Evolutionary conservation across 176 grass and related monocot species (phyloP), one percentile per base, ranked within the genome.

Genomic region (Oryza australiensis): DNA sequence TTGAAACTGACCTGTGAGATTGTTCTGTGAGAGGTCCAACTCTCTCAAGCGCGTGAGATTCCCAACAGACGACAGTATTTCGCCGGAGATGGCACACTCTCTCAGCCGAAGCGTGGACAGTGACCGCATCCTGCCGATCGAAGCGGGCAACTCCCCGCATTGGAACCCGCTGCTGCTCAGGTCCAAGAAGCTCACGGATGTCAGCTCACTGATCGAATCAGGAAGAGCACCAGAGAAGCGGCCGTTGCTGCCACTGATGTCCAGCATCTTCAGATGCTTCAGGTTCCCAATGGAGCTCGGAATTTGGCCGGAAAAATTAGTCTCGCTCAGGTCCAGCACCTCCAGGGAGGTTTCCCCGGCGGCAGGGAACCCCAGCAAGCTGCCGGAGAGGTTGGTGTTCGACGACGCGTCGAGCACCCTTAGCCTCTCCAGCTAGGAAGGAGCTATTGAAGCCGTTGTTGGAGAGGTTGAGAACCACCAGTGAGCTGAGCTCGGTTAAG

Each of bases 261-360:
- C 81, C 41, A 74, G 40, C 12, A 12, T 49, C 59, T 72, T 45
- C 3, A 82, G 53, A 32, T 13, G 30, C 40, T 76, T 78, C 57
- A 92, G 83, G 77, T 80, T 83, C 18, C 74, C 32, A 40, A 84
- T 86, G 32, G 90, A 92, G 30, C 41, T 29, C 3, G 79, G 86
- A 40, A 92, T 32, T 22, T 3, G 12, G 22, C 90, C 83, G 1
- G 69, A 92, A 35, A 92, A 86, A 16, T 77, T 80, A 0, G 87
- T 83, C 32, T 5, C 28, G 11, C 30, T 72, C 14, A 92, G 90
- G 26, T 80, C 75, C 70, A 92, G 69, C 28, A 53, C 79, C 74
- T 92, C 83, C 46, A 89, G 66, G 65, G 27, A 37, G 30, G 80
- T 81, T 12, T 42, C 43, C 43, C 12, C 43, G 43, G 43, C 55